Conservation (phyloP, 495 filamentous ascomycete genomes). For the Penicillium canariense region DNA sequence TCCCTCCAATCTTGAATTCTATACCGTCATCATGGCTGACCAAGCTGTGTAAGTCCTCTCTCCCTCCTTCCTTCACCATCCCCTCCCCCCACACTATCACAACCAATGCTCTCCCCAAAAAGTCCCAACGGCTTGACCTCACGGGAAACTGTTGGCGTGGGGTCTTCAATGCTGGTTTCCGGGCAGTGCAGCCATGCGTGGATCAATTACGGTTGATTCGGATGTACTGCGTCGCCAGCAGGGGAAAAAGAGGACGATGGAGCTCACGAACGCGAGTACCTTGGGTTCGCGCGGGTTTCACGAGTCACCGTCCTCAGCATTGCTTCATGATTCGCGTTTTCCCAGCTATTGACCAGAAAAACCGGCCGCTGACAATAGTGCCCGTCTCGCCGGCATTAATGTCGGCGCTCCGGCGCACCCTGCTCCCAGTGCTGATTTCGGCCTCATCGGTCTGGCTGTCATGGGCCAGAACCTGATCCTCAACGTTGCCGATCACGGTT, state of each 20-base stretch:
- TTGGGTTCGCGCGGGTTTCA: conserved; percentile 12
- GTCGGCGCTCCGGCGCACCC: conserved; percentile 62
- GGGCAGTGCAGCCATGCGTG: not conserved
- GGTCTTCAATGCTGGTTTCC: not conserved
- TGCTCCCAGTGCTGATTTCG: conserved; percentile 75
- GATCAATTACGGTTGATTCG: not conserved
- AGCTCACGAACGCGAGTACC: not conserved
- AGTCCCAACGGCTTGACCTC: not conserved
- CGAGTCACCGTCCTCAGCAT: not conserved
- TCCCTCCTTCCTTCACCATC: conserved; percentile 11
- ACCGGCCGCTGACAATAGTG: conserved; percentile 67
- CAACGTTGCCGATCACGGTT: conserved; percentile 94
- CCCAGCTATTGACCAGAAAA: conserved; percentile 39
- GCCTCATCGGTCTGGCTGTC: conserved; percentile 99
- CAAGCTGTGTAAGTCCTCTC: conserved; percentile 57
- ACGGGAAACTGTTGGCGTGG: not conserved
- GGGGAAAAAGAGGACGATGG: conserved; percentile 1
- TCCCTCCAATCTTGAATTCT: conserved; percentile 11
- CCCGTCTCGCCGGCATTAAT: conserved; percentile 82
- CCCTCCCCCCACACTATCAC: conserved; percentile 16
- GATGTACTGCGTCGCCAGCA: not conserved
- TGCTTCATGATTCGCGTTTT: conserved; percentile 12
- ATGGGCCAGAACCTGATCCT: conserved; percentile 99
- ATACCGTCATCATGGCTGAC: conserved; percentile 35
- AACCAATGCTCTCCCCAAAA: not conserved